Percentiles rank a stretch among this genome's conserved stretches.
phyloP scores from a whole-genome alignment of 495 filamentous ascomycete genomes.

The Parathielavia hyrcaniae region DNA sequence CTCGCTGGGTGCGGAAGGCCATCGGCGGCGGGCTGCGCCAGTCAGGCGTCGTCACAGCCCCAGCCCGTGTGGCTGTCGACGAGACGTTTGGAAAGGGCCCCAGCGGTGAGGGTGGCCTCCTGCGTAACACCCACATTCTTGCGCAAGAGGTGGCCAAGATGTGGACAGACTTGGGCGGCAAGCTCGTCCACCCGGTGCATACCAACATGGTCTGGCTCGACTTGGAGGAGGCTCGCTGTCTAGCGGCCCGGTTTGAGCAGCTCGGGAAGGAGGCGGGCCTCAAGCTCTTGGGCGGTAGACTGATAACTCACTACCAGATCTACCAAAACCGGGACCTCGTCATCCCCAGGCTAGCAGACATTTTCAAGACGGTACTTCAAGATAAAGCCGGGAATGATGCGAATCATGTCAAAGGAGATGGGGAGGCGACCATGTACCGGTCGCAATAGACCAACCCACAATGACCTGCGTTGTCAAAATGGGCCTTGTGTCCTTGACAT shows the following conservation, averaged over 20 bases:
- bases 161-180: conserved; percentile 60
- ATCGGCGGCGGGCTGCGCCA: conserved; percentile 81
- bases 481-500: background rate
- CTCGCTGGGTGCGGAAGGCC: conserved; percentile 73
- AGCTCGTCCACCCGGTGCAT: conserved; percentile 57
- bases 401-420: background rate
- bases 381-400: conserved; percentile 16
- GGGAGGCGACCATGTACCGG: conserved; percentile 26
- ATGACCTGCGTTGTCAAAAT: background rate
- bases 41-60: conserved; percentile 55
- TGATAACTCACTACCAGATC: conserved; percentile 65
- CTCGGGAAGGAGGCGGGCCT: conserved; percentile 50
- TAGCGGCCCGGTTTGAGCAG: conserved; percentile 40
- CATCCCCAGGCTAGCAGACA: conserved; percentile 41
- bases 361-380: conserved; percentile 42
- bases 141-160: conserved; percentile 59
- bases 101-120: conserved; percentile 56
- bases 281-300: conserved; percentile 44
- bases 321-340: conserved; percentile 43
- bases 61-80: conserved; percentile 54
- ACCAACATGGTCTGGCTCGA: conserved; percentile 97
- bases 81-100: conserved; percentile 62
- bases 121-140: conserved; percentile 55
- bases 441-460: background rate
- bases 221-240: conserved; percentile 49